Conservation (phyloP, 2,329 filamentous ascomycete species). For the Arthrinium puccinioides region DNA sequence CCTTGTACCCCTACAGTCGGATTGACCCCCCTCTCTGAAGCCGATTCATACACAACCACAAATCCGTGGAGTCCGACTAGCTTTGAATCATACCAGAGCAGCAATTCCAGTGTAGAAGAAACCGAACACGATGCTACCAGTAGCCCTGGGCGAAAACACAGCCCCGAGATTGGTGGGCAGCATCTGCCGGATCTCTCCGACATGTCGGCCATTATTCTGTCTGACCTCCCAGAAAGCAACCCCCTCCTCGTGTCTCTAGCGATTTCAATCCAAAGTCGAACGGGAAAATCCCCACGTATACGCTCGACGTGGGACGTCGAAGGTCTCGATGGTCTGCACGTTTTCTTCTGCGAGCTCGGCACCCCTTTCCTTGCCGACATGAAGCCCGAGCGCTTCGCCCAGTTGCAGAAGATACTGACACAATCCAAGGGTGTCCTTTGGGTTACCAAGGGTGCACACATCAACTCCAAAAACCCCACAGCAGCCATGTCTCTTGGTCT, state of each 20-base stretch:
- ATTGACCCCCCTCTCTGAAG: too few relatives aligned
- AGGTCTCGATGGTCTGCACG: slow-evolving; percentile 10
- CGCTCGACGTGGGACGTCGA: slow-evolving; percentile 4
- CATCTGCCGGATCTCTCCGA: neutral
- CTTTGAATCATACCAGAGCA: too few relatives aligned
- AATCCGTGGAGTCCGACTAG: too few relatives aligned
- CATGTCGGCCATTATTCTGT: neutral
- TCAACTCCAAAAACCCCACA: slow-evolving; percentile 12
- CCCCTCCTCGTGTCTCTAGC: slow-evolving; percentile 9
- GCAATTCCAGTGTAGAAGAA: too few relatives aligned
- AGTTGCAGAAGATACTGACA: slow-evolving; percentile 10
- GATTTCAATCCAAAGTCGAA: slow-evolving; percentile 9
- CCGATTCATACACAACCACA: too few relatives aligned
- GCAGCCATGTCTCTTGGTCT: slow-evolving; percentile 16
- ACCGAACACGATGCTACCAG: too few relatives aligned
- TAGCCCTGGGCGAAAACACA: too few relatives aligned
- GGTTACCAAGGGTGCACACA: slow-evolving; percentile 14
- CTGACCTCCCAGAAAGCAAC: slow-evolving; percentile 1
- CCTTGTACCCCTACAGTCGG: too few relatives aligned
- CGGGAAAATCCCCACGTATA: slow-evolving; percentile 6
- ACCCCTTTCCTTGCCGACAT: slow-evolving; percentile 9
- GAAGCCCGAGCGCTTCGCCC: slow-evolving; percentile 8
- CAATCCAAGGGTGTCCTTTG: slow-evolving; percentile 11
- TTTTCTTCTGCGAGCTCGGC: slow-evolving; percentile 13
- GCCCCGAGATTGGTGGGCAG: too few relatives aligned